A percentile compares a stretch with the other conserved stretches of the same genome.
These are phyloP conservation scores for Rhodomyrtus tomentosa DNA, from an alignment of 345 rosid species.

Conservation along the genomic window DNA sequence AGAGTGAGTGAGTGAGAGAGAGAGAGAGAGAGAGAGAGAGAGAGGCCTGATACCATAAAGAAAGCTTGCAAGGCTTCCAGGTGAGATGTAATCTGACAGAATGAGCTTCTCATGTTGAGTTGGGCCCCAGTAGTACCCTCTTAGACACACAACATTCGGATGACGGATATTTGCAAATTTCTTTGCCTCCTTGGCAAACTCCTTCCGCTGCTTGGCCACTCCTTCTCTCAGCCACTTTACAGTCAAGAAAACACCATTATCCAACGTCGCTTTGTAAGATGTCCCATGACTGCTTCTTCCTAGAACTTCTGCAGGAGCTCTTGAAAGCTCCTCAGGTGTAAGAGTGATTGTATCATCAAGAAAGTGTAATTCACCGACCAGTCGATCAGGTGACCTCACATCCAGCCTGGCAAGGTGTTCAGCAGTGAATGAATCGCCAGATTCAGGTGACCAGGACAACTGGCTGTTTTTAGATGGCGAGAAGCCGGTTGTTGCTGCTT, in stretches of 20 bases:
- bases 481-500: conserved; percentile 48
- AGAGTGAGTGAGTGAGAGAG: neutral
- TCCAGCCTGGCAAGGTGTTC: conserved; percentile 76
- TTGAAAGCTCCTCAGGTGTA: conserved; percentile 90
- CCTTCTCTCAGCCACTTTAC: conserved; percentile 99
- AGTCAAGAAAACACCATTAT: conserved; percentile 72
- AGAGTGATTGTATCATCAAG: conserved; percentile 78
- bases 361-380: conserved; percentile 85
- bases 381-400: conserved; percentile 82
- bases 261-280: conserved; percentile 86
- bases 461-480: conserved; percentile 85
- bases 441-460: conserved; percentile 86
- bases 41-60: conserved; percentile 60
- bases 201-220: conserved; percentile 90
- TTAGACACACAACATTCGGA: conserved; percentile 90
- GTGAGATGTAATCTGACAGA: conserved; percentile 83
- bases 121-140: conserved; percentile 99
- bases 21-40: neutral
- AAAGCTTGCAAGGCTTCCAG: conserved; percentile 97
- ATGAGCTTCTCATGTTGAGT: conserved; percentile 98
- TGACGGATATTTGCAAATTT: conserved; percentile 91
- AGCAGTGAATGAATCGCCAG: conserved; percentile 82
- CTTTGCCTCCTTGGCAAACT: conserved; percentile 95
- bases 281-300: conserved; percentile 99
- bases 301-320: conserved; percentile 95